Conservation (phyloP, 1,284 basidiomycete species). For the Pseudozyma thailandica region DNA sequence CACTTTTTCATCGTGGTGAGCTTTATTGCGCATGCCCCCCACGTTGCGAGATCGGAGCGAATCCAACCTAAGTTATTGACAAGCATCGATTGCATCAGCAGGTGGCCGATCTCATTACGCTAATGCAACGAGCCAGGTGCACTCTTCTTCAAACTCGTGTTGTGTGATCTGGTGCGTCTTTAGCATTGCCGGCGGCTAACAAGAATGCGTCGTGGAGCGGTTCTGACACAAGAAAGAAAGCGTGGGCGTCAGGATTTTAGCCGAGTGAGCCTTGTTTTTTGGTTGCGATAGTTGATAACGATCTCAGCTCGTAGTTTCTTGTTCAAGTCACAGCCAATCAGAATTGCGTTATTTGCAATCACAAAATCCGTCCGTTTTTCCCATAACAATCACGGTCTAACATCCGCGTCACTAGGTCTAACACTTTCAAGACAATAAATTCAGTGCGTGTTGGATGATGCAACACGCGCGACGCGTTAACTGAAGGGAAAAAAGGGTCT, state of each 20-base stretch:
- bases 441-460: no score
- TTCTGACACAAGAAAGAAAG: neutral
- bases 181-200: neutral
- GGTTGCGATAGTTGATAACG: neutral
- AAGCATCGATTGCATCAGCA: neutral
- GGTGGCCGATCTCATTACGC: neutral
- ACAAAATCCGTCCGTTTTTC: neutral
- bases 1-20: no score
- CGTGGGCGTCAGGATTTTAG: neutral
- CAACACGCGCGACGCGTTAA: no score
- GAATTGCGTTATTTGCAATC: conserved; percentile 26
- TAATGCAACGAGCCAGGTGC: neutral
- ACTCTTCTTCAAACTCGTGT: neutral
- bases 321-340: conserved; percentile 25
- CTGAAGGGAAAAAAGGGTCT: neutral
- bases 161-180: no score
- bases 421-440: neutral
- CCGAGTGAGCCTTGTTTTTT: conserved; percentile 13
- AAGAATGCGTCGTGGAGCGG: neutral
- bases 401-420: conserved; percentile 1
- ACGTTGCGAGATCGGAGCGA: neutral
- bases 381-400: neutral
- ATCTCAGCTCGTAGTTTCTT: no score
- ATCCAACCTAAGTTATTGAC: neutral
- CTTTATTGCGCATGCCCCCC: neutral